phyloP scores from a whole-genome alignment of 1,139 yeast genomes.

The Yamadazyma epiphylla region DNA sequence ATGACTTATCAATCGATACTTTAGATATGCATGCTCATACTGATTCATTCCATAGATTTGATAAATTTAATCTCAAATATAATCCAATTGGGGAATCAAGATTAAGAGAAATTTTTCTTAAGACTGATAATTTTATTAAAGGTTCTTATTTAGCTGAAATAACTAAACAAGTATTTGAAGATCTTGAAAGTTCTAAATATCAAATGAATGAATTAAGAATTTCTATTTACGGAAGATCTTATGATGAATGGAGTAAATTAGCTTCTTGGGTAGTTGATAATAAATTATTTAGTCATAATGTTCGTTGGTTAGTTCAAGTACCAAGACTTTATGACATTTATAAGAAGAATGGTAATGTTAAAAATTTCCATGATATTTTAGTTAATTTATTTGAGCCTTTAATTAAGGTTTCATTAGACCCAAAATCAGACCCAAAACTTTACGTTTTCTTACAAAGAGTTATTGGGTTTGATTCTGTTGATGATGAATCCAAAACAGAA shows the following conservation, averaged over 20 bases:
- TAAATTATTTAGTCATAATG: slow-evolving; percentile 87
- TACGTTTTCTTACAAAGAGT: slow-evolving; percentile 88
- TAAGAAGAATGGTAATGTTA: slow-evolving; percentile 69
- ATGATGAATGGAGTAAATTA: slow-evolving; percentile 91
- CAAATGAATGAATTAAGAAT: slow-evolving; percentile 97
- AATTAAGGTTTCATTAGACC: slow-evolving; percentile 84
- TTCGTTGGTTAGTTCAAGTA: slow-evolving; percentile 93
- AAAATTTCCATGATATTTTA: slow-evolving; percentile 71
- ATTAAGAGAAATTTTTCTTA: slow-evolving; percentile 88
- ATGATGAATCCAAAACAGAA: slow-evolving; percentile 93
- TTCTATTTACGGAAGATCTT: slow-evolving; percentile 85
- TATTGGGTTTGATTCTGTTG: slow-evolving; percentile 96
- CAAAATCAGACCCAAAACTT: slow-evolving; percentile 82
- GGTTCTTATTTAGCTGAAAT: slow-evolving; percentile 91
- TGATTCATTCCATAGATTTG: slow-evolving; percentile 96
- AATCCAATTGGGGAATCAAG: slow-evolving; percentile 98
- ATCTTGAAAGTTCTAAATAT: slow-evolving; percentile 89
- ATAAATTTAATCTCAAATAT: slow-evolving; percentile 93
- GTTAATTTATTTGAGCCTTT: slow-evolving; percentile 83
- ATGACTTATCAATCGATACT: slow-evolving; percentile 93
- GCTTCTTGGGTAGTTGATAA: slow-evolving; percentile 96
- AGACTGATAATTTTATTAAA: slow-evolving; percentile 87
- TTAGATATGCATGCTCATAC: slow-evolving; percentile 99
- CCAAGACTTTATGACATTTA: slow-evolving; percentile 92
- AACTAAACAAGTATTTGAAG: slow-evolving; percentile 89